phyloP scores from a whole-genome alignment of 495 filamentous ascomycete species.

The Xylona heveae region DNA sequence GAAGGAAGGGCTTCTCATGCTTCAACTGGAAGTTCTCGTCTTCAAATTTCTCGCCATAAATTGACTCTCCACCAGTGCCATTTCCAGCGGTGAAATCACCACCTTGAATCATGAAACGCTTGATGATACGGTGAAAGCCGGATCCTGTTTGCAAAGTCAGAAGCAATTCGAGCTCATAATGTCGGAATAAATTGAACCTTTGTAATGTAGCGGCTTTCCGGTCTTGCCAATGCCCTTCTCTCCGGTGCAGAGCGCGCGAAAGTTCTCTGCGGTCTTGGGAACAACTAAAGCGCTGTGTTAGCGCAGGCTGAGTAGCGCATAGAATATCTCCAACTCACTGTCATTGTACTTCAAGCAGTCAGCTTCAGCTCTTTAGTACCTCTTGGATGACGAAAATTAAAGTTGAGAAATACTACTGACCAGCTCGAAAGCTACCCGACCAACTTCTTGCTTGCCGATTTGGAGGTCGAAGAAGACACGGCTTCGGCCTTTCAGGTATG shows the following conservation, averaged over 20 bases:
- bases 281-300: conserved; percentile 29
- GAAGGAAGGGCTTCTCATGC: conserved; percentile 84
- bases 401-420: conserved; percentile 20
- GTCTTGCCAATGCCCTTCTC: conserved; percentile 67
- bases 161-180: neutral
- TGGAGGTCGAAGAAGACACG: conserved; percentile 81
- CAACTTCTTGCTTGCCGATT: conserved; percentile 46
- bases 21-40: conserved; percentile 92
- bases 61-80: conserved; percentile 84
- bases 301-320: neutral
- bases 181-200: conserved; percentile 19
- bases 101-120: conserved; percentile 97
- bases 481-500: conserved; percentile 32
- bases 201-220: conserved; percentile 80
- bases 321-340: conserved; percentile 18
- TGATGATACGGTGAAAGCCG: conserved; percentile 90
- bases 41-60: conserved; percentile 95
- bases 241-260: conserved; percentile 84
- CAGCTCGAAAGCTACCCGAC: conserved; percentile 66
- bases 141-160: conserved; percentile 23
- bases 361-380: conserved; percentile 9
- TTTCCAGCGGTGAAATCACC: conserved; percentile 94
- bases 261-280: conserved; percentile 91
- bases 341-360: conserved; percentile 43
- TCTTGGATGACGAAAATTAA: conserved; percentile 4